Conservation (phyloP, 192 early-diverging fungal species). For the Coemansia sp. region DNA sequence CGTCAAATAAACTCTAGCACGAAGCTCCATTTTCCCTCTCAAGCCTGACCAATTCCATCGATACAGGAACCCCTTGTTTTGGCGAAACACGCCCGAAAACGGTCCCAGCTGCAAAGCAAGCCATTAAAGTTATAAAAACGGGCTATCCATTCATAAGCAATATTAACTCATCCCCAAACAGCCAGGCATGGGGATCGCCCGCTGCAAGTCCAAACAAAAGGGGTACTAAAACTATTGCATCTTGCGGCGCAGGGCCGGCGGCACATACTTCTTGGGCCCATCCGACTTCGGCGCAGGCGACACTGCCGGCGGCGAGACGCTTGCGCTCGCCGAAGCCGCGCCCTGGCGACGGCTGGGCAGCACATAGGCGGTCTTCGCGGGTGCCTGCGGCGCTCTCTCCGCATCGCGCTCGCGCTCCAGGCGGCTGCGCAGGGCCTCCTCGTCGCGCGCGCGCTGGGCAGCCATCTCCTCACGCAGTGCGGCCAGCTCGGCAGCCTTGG, state of each 20-base stretch:
- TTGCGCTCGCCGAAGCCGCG: conserved; percentile 3
- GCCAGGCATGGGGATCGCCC: no score
- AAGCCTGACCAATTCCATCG: no score
- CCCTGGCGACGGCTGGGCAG: conserved; percentile 33
- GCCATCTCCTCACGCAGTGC: conserved; percentile 42
- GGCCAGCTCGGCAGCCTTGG: conserved; percentile 41
- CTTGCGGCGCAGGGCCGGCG: not conserved
- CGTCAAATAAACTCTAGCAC: no score
- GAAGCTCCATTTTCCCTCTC: no score
- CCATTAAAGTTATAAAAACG: no score
- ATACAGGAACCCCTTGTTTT: no score
- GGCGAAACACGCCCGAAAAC: no score
- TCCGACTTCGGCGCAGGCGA: not conserved
- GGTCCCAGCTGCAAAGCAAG: no score
- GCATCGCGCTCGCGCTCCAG: conserved; percentile 34
- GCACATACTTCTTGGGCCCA: conserved; percentile 2
- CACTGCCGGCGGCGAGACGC: conserved; percentile 4
- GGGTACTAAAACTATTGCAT: not conserved
- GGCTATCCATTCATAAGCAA: no score
- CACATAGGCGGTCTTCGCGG: conserved; percentile 28
- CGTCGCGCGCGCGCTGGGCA: conserved; percentile 42
- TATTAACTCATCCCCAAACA: no score
- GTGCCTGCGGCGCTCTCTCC: conserved; percentile 13
- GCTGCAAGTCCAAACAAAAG: not conserved
- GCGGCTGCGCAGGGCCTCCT: conserved; percentile 50